phyloP scores from a whole-genome alignment of 2,329 filamentous ascomycete genomes.

The Fonsecaea pedrosoi region DNA sequence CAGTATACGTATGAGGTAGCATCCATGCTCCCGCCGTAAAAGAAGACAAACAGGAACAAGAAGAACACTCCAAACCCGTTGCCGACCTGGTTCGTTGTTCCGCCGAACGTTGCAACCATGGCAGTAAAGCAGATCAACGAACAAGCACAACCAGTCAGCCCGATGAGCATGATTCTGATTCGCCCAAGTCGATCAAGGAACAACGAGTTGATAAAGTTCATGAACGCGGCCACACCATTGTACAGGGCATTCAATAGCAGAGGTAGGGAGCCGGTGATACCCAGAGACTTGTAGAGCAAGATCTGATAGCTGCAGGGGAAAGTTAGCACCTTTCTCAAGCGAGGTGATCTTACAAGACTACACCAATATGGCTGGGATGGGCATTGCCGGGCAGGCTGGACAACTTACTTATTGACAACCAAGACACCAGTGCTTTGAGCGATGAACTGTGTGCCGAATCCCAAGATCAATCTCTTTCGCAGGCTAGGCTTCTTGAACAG shows the following conservation, averaged over 20 bases:
- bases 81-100: conserved; percentile 22
- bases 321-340: neutral
- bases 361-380: neutral
- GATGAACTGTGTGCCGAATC: neutral
- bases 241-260: conserved; percentile 20
- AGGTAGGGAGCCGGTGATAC: conserved; percentile 11
- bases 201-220: conserved; percentile 18
- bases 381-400: neutral
- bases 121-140: conserved; percentile 27
- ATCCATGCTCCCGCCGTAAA: conserved; percentile 21
- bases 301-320: conserved; percentile 7
- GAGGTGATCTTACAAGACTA: neutral
- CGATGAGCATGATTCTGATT: conserved; percentile 11
- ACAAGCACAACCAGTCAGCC: conserved; percentile 16
- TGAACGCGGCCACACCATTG: conserved; percentile 5
- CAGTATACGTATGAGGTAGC: conserved; percentile 30
- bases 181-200: conserved; percentile 17
- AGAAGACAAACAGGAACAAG: conserved; percentile 19
- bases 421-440: conserved; percentile 19
- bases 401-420: conserved; percentile 13
- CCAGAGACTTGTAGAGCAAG: conserved; percentile 18
- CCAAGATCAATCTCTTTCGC: conserved; percentile 45
- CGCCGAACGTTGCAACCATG: conserved; percentile 28
- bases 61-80: conserved; percentile 23
- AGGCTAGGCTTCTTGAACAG: conserved; percentile 41